Evolutionary conservation across 2,329 filamentous ascomycete genomes (phyloP).

Genomic region (Aspergillus niger): DNA sequence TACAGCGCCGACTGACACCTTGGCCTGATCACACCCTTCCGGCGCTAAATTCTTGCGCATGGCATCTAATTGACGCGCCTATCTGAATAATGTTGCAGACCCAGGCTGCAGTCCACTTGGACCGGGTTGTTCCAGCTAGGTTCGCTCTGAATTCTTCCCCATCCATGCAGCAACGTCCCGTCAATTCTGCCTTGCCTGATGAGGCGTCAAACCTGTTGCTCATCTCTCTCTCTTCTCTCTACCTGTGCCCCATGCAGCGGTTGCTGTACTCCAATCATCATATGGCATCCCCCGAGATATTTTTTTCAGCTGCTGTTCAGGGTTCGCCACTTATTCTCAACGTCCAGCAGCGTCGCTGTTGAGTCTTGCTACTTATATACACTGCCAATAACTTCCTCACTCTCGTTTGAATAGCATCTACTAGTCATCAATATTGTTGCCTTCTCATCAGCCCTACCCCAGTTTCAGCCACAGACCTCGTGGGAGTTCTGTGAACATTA

Average conservation of each 20-base stretch:
- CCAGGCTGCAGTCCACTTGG: conserved; percentile 32
- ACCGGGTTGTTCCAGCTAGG: conserved; percentile 23
- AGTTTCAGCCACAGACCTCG: neutral
- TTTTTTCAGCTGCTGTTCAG: conserved; percentile 34
- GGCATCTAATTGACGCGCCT: conserved; percentile 25
- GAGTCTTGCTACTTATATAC: conserved; percentile 31
- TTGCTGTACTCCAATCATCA: conserved; percentile 30
- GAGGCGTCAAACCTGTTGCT: conserved; percentile 32
- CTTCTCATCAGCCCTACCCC: neutral
- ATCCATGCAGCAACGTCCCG: conserved; percentile 26
- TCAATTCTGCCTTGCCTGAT: conserved; percentile 41
- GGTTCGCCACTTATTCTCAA: conserved; percentile 25
- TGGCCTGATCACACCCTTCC: conserved; percentile 28
- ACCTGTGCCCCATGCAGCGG: conserved; percentile 29
- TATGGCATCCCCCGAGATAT: conserved; percentile 24
- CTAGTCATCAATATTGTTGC: neutral
- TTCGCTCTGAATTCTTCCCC: conserved; percentile 23
- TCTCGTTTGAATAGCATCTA: neutral
- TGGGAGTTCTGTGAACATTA: neutral
- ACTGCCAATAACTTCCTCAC: conserved; percentile 15
- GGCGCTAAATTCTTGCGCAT: conserved; percentile 36
- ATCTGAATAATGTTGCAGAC: conserved; percentile 29
- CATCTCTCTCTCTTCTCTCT: conserved; percentile 22
- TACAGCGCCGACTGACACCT: conserved; percentile 24
- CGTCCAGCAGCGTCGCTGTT: conserved; percentile 27